Base-by-base conservation (phyloP, 179 eudicot species). In the Actinidia chinensis region DNA sequence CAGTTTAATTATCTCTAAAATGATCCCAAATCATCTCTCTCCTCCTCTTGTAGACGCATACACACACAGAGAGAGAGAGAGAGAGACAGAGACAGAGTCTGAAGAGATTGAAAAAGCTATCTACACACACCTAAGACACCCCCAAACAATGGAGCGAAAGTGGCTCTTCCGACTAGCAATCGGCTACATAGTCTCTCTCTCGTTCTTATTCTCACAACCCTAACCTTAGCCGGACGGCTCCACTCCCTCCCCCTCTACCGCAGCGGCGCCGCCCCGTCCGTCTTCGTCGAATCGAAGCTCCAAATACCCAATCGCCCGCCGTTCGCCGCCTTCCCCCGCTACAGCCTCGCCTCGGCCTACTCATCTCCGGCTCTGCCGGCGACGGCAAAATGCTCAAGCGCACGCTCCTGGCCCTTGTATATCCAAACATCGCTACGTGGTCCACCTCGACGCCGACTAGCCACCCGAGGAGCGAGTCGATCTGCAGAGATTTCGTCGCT, bases 81-180 rank as follows among this genome's bases (percentile, higher is more conserved):
- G n/a, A n/a, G n/a, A n/a, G n/a, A n/a, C n/a, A n/a, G n/a, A n/a
- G n/a, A n/a, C n/a, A n/a, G n/a, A n/a, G n/a, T n/a, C n/a, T 93
- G 97, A 93, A 91, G 92, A 90, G 82, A 79, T 73, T 91, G 52
- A 84, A 80, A 63, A 89, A 79, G n/a, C 78, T 91, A 86, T 63
- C 90, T 86, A 82, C 48, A 80, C 73, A n/a, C n/a, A n/a, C n/a
- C n/a, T n/a, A n/a, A n/a, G n/a, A n/a, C 87, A 81, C 65, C 90
- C 85, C 20, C 86, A 79, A 13, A 79, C 83, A 66, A 82, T 80
- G 73, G 90, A 88, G 18, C 73, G 85, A 12, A 92, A 82, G 74
- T 91, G 97, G 95, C 86, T 94, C 85, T 85, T 90, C 70, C 97
- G 96, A 1, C 67, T 92, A 6, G 90, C 94, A 17, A 82, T 94